These are phyloP conservation scores for Cunninghamia lanceolata DNA, from an alignment of 75 land plant genomes.

Conservation along the genomic window DNA sequence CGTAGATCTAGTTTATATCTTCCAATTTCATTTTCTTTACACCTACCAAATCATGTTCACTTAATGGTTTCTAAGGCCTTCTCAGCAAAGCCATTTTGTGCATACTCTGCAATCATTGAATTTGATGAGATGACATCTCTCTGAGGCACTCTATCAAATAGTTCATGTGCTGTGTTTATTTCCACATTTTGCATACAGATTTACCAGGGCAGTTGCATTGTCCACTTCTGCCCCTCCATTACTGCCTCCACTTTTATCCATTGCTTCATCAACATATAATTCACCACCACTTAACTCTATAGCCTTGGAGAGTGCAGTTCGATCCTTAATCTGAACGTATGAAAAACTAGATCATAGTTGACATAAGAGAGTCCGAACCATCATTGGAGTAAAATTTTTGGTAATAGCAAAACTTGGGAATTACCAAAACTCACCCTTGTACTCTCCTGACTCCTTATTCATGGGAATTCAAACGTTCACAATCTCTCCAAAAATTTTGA, in stretches of 20 bases:
- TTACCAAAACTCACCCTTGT: slow-evolving; percentile 63
- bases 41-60: too few species aligned
- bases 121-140: too few species aligned
- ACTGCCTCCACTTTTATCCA: slow-evolving; percentile 24
- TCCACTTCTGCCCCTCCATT: slow-evolving; percentile 21
- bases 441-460: slow-evolving; percentile 66
- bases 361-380: background rate
- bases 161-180: too few species aligned
- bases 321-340: slow-evolving; percentile 40
- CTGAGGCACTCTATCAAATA: too few species aligned
- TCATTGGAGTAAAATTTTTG: background rate
- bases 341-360: slow-evolving; percentile 35
- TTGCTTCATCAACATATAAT: slow-evolving; percentile 53
- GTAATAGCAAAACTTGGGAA: background rate
- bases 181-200: too few species aligned
- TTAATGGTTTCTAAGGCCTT: too few species aligned
- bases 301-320: slow-evolving; percentile 33
- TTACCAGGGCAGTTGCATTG: too few species aligned
- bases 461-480: slow-evolving; percentile 61
- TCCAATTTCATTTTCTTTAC: too few species aligned
- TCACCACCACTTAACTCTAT: slow-evolving; percentile 47
- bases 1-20: too few species aligned
- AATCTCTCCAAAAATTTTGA: slow-evolving; percentile 72
- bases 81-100: too few species aligned
- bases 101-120: too few species aligned